These are phyloP conservation scores for Talaromyces sp. DNA, from an alignment of 2,329 filamentous ascomycete species.

Conservation along the genomic window DNA sequence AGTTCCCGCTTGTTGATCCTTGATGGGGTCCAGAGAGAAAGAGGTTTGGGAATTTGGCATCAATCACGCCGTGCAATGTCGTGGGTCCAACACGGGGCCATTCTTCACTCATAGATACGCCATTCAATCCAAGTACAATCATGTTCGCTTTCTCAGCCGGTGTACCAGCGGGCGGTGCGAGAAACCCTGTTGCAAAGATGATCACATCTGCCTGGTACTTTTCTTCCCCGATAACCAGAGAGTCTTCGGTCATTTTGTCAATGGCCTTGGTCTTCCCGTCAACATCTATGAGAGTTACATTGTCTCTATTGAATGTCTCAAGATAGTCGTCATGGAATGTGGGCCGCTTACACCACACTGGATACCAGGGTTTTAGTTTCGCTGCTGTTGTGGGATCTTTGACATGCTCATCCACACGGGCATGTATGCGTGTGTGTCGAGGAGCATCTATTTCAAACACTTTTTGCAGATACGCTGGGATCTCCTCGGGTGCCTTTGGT, in stretches of 20 bases:
- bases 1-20: constrained; percentile 42
- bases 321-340: constrained; percentile 47
- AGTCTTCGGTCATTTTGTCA: constrained; percentile 6
- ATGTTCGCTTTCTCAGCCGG: constrained; percentile 39
- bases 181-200: constrained; percentile 13
- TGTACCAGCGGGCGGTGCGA: constrained; percentile 20
- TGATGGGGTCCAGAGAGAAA: constrained; percentile 51
- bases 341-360: constrained; percentile 63
- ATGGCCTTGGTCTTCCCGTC: constrained; percentile 15
- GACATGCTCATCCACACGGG: constrained; percentile 51
- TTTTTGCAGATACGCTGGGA: not conserved
- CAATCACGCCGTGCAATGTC: constrained; percentile 56
- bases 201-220: constrained; percentile 10
- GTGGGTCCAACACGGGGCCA: constrained; percentile 47
- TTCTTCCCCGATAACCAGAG: not conserved
- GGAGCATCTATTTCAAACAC: constrained; percentile 40
- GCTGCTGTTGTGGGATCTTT: constrained; percentile 54
- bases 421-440: constrained; percentile 47
- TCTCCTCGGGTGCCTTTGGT: constrained; percentile 8
- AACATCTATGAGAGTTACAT: constrained; percentile 35
- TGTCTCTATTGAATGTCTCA: constrained; percentile 34
- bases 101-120: constrained; percentile 49
- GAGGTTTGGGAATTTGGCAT: constrained; percentile 57
- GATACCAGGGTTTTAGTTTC: constrained; percentile 61
- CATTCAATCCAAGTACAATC: constrained; percentile 48